Conservation (phyloP, 129 eudicot genomes). For the Daucus carota region DH1_v3.0 NC_030384.2:38403501-38404000, state of each 20-base stretch:
- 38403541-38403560: too few relatives aligned
- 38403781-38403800: background rate
- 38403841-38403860: background rate
- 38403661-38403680: too few relatives aligned
- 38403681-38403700: too few relatives aligned
- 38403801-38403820: background rate
- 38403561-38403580: too few relatives aligned
- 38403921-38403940: conserved; percentile 56
- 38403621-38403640: background rate
- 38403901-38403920: conserved; percentile 75
- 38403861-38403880: background rate
- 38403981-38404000: conserved; percentile 80
- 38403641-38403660: background rate
- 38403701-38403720: background rate
- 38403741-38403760: background rate
- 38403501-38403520: background rate
- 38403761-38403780: background rate
- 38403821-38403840: background rate
- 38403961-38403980: conserved; percentile 86
- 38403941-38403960: conserved; percentile 69
- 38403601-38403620: background rate
- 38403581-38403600: too few relatives aligned
- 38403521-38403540: background rate
- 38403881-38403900: conserved; percentile 94
- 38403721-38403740: background rate